phyloP scores from a whole-genome alignment of 345 rosid species.

The Pistacia vera region DNA sequence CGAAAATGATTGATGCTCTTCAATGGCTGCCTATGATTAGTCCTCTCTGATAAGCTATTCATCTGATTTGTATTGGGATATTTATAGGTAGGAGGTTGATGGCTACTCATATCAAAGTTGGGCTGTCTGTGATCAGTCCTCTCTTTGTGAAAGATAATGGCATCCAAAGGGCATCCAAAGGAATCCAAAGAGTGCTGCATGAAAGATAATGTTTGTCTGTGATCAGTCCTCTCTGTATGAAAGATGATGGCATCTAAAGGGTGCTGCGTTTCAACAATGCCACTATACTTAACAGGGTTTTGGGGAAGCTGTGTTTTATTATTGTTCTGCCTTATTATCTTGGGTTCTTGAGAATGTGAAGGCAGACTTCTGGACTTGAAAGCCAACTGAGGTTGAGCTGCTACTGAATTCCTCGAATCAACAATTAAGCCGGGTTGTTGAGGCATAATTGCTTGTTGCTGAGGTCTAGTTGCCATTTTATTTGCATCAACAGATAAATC shows the following conservation, averaged over 20 bases:
- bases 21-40: constrained; percentile 26
- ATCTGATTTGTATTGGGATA: neutral
- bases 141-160: neutral
- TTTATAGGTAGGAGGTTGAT: too few relatives aligned
- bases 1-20: constrained; percentile 17
- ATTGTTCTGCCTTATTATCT: neutral
- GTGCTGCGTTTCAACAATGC: neutral
- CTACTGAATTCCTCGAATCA: neutral
- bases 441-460: neutral
- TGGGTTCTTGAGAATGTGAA: neutral
- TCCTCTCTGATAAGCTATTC: neutral
- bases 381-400: neutral
- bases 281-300: neutral
- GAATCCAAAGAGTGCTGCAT: too few relatives aligned
- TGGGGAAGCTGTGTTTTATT: neutral
- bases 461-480: constrained; percentile 15
- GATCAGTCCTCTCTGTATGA: neutral
- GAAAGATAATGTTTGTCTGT: neutral
- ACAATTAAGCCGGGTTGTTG: neutral
- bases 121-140: neutral
- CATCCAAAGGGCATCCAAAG: constrained; percentile 29
- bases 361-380: neutral
- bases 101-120: neutral
- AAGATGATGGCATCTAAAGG: neutral
- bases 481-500: neutral